These are phyloP conservation scores for Fusarium sp. DNA, from an alignment of 2,329 filamentous ascomycete genomes.

Conservation along the genomic window DNA sequence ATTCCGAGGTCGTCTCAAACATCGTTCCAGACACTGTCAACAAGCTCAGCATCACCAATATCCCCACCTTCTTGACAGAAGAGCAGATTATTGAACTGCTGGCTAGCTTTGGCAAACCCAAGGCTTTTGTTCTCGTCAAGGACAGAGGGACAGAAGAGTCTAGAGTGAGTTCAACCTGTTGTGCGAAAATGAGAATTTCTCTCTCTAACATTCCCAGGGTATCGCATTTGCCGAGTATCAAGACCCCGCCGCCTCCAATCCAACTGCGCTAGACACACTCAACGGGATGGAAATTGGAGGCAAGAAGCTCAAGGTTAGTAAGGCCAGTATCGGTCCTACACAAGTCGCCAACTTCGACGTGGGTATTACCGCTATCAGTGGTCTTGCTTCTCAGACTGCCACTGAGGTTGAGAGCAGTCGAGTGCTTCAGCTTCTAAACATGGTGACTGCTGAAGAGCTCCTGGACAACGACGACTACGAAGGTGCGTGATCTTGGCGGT, in stretches of 20 bases:
- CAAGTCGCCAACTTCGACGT: slow-evolving; percentile 93
- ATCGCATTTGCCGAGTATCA: slow-evolving; percentile 97
- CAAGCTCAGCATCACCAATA: slow-evolving; percentile 93
- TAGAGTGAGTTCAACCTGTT: slow-evolving; percentile 68
- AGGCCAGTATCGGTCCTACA: slow-evolving; percentile 93
- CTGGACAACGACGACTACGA: slow-evolving; percentile 96
- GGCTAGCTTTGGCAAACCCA: slow-evolving; percentile 90
- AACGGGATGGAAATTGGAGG: slow-evolving; percentile 95
- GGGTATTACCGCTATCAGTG: slow-evolving; percentile 96
- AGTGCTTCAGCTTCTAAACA: slow-evolving; percentile 94
- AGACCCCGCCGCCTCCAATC: slow-evolving; percentile 75
- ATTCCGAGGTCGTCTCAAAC: slow-evolving; percentile 80
- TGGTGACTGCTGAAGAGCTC: slow-evolving; percentile 96
- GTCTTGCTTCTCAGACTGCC: slow-evolving; percentile 90
- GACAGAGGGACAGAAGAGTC: slow-evolving; percentile 87
- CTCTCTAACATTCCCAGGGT: slow-evolving; percentile 66
- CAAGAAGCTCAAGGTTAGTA: slow-evolving; percentile 82
- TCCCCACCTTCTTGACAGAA: slow-evolving; percentile 87
- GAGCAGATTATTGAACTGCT: slow-evolving; percentile 92
- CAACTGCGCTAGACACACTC: slow-evolving; percentile 87
- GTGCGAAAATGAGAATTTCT: too few relatives aligned
- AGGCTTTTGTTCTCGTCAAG: slow-evolving; percentile 90
- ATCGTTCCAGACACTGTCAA: slow-evolving; percentile 91
- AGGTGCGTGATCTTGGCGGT: slow-evolving; percentile 62
- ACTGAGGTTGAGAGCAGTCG: slow-evolving; percentile 80